Evolutionary conservation across 305 asterid genomes (phyloP).

Genomic region (Solanum hybrid): DNA sequence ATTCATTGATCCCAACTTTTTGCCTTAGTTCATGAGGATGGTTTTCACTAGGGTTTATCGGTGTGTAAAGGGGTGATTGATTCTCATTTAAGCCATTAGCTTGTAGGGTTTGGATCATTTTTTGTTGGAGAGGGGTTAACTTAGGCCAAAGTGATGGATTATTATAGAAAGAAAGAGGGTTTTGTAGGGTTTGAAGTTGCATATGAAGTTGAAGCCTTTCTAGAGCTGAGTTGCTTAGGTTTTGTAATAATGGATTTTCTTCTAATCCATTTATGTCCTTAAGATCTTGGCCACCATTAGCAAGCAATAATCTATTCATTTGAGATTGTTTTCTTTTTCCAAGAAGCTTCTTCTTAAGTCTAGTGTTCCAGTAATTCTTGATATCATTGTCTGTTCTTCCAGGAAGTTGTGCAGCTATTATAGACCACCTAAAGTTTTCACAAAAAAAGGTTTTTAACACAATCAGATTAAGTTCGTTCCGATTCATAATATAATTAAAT

Average conservation of each 20-base stretch:
- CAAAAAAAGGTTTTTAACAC: neutral
- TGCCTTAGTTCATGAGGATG: neutral
- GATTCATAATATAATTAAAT: neutral
- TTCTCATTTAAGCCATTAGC: constrained; percentile 12
- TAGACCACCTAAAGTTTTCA: constrained; percentile 39
- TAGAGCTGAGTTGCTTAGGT: constrained; percentile 53
- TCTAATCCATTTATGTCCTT: constrained; percentile 16
- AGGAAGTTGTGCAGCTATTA: constrained; percentile 57
- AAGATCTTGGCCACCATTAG: constrained; percentile 15
- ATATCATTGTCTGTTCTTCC: constrained; percentile 71
- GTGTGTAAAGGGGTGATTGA: constrained; percentile 1
- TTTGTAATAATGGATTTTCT: constrained; percentile 23
- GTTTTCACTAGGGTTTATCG: neutral
- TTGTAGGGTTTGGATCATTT: constrained; percentile 40
- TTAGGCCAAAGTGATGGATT: constrained; percentile 36
- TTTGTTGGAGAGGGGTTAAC: constrained; percentile 29
- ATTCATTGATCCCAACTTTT: neutral
- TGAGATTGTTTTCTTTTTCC: constrained; percentile 42
- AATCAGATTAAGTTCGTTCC: neutral
- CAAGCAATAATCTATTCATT: constrained; percentile 14
- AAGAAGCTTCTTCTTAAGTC: constrained; percentile 54
- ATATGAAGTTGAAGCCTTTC: constrained; percentile 73
- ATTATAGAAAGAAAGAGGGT: constrained; percentile 34
- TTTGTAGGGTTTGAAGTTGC: constrained; percentile 50
- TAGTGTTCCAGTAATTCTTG: constrained; percentile 67